Conservation (phyloP, 352 stramenopile species). For the Pythium apleroticum region DNA sequence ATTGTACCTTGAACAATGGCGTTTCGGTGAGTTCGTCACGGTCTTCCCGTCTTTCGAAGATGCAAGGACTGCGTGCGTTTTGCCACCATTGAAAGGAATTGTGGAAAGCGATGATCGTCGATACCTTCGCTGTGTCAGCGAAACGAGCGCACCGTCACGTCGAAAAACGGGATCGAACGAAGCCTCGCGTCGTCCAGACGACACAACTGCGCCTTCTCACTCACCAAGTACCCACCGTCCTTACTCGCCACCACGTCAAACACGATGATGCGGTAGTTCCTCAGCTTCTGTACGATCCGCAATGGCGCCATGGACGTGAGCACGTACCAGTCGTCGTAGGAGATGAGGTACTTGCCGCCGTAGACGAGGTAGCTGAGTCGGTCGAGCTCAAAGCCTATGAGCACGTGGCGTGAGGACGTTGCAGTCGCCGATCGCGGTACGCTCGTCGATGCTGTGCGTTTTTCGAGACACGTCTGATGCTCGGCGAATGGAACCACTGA, state of each 20-base stretch:
- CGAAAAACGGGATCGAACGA: slow-evolving; percentile 3
- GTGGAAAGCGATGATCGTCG: no score
- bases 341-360: slow-evolving; percentile 23
- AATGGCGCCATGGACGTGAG: slow-evolving; percentile 24
- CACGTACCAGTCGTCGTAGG: slow-evolving; percentile 29
- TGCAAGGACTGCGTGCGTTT: no score
- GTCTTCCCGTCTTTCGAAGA: no score
- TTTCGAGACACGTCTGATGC: neutral
- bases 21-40: no score
- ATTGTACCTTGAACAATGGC: no score
- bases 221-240: slow-evolving; percentile 4
- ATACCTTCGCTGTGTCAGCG: slow-evolving; percentile 2
- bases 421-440: no score
- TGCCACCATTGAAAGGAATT: no score
- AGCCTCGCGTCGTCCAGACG: slow-evolving; percentile 9
- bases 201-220: neutral
- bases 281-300: slow-evolving; percentile 18
- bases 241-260: slow-evolving; percentile 15
- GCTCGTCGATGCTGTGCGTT: neutral
- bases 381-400: slow-evolving; percentile 24
- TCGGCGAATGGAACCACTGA: neutral
- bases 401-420: neutral
- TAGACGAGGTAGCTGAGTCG: slow-evolving; percentile 23
- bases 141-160: slow-evolving; percentile 15
- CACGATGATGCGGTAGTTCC: slow-evolving; percentile 27